Percentiles rank a stretch among this genome's conserved stretches.
phyloP scores from a whole-genome alignment of 192 early-diverging fungal genomes.

The Linnemannia hyalina region DNA sequence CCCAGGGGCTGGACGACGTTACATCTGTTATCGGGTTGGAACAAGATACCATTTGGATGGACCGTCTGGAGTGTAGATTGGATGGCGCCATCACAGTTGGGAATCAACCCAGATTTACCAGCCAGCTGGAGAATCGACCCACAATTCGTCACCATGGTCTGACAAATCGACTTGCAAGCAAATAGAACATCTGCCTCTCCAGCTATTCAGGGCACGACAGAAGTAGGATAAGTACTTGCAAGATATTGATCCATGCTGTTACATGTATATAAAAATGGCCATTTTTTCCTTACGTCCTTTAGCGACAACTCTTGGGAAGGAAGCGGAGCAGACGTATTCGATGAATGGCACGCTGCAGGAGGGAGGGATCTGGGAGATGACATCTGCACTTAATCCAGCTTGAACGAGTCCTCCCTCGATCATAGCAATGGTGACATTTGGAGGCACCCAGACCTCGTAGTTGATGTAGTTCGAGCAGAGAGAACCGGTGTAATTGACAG shows the following conservation, averaged over 20 bases:
- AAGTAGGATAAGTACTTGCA: not conserved
- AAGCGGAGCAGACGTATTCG: slow-evolving; percentile 23
- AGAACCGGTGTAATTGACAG: slow-evolving; percentile 13
- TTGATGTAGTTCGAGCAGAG: slow-evolving; percentile 37
- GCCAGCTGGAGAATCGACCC: not conserved
- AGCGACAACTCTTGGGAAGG: slow-evolving; percentile 29
- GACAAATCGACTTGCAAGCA: slow-evolving; percentile 43
- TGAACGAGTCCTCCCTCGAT: slow-evolving; percentile 13
- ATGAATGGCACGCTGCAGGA: slow-evolving; percentile 24
- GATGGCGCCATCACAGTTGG: slow-evolving; percentile 21
- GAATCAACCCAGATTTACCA: slow-evolving; percentile 10
- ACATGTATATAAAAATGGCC: not conserved
- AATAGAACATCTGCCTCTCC: slow-evolving; percentile 25
- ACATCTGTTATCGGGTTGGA: slow-evolving; percentile 24
- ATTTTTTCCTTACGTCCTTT: not conserved
- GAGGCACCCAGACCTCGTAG: slow-evolving; percentile 34
- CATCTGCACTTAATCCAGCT: not conserved
- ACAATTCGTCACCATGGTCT: slow-evolving; percentile 14
- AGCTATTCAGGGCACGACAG: not conserved
- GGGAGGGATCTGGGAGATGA: not conserved
- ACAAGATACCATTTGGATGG: slow-evolving; percentile 18
- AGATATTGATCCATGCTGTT: not conserved
- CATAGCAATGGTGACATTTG: not conserved
- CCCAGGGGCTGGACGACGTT: slow-evolving; percentile 9
- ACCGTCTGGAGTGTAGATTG: not conserved